A percentile compares a stretch with the other conserved stretches of the same genome.
These are phyloP conservation scores for Trichoderma guizhouense DNA, from an alignment of 2,329 filamentous ascomycete genomes.

Conservation along the genomic window DNA sequence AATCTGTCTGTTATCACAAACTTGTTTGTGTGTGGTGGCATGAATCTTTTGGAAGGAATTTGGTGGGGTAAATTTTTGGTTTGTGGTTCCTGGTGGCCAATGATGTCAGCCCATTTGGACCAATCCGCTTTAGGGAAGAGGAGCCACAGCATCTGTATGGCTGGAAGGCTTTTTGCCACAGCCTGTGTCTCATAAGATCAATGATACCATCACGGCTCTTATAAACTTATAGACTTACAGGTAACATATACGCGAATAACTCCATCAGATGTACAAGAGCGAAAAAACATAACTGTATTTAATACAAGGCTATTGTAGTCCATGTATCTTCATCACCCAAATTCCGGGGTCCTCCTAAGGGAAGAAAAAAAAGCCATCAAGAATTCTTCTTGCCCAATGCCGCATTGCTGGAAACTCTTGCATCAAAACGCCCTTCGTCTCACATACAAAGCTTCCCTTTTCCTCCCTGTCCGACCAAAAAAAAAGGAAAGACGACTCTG, in stretches of 20 bases:
- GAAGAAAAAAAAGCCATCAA: neutral
- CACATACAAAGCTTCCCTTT: constrained; percentile 7
- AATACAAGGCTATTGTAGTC: neutral
- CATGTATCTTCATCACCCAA: neutral
- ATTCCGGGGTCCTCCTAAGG: neutral
- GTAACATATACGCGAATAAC: neutral
- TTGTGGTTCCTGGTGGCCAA: constrained; percentile 21
- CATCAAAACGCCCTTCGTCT: constrained; percentile 15
- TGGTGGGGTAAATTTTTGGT: constrained; percentile 43
- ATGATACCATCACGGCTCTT: neutral
- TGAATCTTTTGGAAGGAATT: constrained; percentile 23
- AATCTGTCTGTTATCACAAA: constrained; percentile 8
- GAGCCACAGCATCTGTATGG: neutral
- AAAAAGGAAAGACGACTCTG: neutral
- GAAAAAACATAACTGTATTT: neutral
- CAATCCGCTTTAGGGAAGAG: neutral
- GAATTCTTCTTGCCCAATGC: neutral
- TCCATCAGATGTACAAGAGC: neutral
- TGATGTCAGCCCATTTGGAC: constrained; percentile 32
- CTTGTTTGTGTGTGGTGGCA: constrained; percentile 18
- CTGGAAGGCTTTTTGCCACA: neutral
- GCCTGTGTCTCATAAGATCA: neutral
- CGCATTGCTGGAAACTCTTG: neutral
- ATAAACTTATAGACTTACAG: neutral
- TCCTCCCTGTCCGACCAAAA: neutral